Percentiles rank a stretch among this genome's conserved stretches.
These are phyloP conservation scores for Fusarium multiceps DNA, from an alignment of 2,329 filamentous ascomycete genomes.

Conservation along the genomic window DNA sequence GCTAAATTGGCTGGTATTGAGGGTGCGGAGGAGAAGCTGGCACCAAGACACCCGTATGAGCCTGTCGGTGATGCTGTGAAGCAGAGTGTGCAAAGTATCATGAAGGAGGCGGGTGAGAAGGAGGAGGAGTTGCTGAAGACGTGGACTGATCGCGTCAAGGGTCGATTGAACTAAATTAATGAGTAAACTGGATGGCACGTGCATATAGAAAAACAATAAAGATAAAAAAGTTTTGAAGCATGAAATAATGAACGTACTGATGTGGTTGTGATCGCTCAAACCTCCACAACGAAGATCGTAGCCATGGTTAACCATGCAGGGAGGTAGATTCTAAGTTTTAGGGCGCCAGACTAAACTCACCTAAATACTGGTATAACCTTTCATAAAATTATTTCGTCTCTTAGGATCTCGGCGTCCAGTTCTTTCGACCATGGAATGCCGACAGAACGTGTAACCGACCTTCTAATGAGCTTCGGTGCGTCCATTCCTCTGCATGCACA, in stretches of 20 bases:
- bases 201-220: neutral
- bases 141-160: conserved; percentile 33
- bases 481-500: neutral
- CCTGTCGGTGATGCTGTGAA: conserved; percentile 58
- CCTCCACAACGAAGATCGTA: neutral
- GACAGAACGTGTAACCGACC: neutral
- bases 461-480: neutral
- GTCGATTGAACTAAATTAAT: conserved; percentile 20
- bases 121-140: conserved; percentile 45
- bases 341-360: neutral
- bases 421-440: neutral
- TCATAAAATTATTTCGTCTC: neutral
- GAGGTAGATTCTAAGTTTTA: neutral
- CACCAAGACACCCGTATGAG: conserved; percentile 71
- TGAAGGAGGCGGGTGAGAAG: conserved; percentile 59
- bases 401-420: neutral
- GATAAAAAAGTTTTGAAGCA: neutral
- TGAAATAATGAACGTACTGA: neutral
- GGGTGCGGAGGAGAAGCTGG: conserved; percentile 67
- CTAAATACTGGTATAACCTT: neutral
- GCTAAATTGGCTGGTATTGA: conserved; percentile 69
- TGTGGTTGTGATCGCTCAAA: neutral
- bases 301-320: neutral
- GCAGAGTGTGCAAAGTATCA: conserved; percentile 45
- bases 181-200: neutral